These are phyloP conservation scores for Aegilops speltoides DNA, from an alignment of 176 grass and related monocot species.

Conservation along the genomic window DNA sequence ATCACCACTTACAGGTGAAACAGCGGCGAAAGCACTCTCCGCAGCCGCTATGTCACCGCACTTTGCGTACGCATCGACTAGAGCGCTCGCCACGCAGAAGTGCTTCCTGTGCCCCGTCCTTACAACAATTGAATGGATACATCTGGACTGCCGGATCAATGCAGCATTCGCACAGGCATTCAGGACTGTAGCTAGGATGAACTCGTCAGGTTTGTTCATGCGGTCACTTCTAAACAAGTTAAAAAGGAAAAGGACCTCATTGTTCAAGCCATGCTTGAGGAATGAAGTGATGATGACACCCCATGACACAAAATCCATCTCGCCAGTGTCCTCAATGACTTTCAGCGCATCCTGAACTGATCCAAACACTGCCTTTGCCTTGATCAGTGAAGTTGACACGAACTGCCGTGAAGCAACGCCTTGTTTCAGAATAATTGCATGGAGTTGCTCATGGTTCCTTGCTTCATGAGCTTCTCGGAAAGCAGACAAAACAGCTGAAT, in stretches of 20 bases:
- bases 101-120: slow-evolving; percentile 42
- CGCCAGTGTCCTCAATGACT: slow-evolving; percentile 26
- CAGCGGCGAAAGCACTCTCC: slow-evolving; percentile 18
- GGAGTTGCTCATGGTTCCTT: slow-evolving; percentile 40
- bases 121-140: slow-evolving; percentile 42
- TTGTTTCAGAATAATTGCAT: slow-evolving; percentile 45
- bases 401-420: slow-evolving; percentile 46
- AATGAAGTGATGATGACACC: slow-evolving; percentile 50
- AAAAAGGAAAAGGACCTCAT: slow-evolving; percentile 39
- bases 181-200: slow-evolving; percentile 45
- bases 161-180: slow-evolving; percentile 51
- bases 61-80: slow-evolving; percentile 65
- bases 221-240: slow-evolving; percentile 28
- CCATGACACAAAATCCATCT: slow-evolving; percentile 52
- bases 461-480: slow-evolving; percentile 28
- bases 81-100: slow-evolving; percentile 44
- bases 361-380: slow-evolving; percentile 33
- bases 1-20: slow-evolving; percentile 27
- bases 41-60: slow-evolving; percentile 49
- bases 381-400: slow-evolving; percentile 50
- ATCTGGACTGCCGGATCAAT: slow-evolving; percentile 42
- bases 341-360: slow-evolving; percentile 31
- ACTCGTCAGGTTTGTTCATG: slow-evolving; percentile 40
- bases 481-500: slow-evolving; percentile 38
- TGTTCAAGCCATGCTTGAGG: slow-evolving; percentile 34